Base-by-base conservation (phyloP, 2,329 filamentous ascomycete species). In the Elsinoe necatrix region DNA sequence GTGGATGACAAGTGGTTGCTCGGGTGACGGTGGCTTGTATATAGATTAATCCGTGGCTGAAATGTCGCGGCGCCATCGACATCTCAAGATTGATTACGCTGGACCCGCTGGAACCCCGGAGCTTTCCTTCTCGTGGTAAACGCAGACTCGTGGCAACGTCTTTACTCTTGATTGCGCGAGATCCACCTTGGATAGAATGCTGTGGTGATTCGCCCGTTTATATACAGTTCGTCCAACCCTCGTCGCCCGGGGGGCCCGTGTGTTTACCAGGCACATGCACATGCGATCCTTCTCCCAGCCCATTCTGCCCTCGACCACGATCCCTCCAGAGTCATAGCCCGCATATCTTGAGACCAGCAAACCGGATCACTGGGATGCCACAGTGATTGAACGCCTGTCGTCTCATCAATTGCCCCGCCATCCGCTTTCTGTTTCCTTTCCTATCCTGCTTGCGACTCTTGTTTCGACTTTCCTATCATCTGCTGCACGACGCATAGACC, bases 351-450 rank as follows among this genome's bases (percentile, higher is more conserved):
- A 29, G 43, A 48, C 43, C 27, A 37, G 34, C 34, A 48, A 20
- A 52, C 31, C 48, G 31, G 48, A 52, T 52, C 48, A 52, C 34
- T 39, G 48, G 48, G 48, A 37, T 39, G 48, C 25, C 48, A 39
- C 29, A 34, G 48, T 52, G 48, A 52, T 39, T 23, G 48, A 52
- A 25, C 48, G 48, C 31, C 41, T 45, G 41, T 52, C 48, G 14
- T 35, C 48, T 52, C 48, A 29, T 52, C 48, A 16, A 52, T 39
- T 23, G 48, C 48, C 48, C 48, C 48, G 48, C 48, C 34, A 52
- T 39, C 31, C 48, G 48, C 48, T 52, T 52, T 52, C 16, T 39
- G 25, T 37, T 25, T 52, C 48, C 48, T 39, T 29, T n/a, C 5
- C 21, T 6, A 6, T 12, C 21, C n/a, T 47, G n/a, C 16, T 12